phyloP scores from a whole-genome alignment of 2,329 filamentous ascomycete species.

The Didymella glomerata region DNA sequence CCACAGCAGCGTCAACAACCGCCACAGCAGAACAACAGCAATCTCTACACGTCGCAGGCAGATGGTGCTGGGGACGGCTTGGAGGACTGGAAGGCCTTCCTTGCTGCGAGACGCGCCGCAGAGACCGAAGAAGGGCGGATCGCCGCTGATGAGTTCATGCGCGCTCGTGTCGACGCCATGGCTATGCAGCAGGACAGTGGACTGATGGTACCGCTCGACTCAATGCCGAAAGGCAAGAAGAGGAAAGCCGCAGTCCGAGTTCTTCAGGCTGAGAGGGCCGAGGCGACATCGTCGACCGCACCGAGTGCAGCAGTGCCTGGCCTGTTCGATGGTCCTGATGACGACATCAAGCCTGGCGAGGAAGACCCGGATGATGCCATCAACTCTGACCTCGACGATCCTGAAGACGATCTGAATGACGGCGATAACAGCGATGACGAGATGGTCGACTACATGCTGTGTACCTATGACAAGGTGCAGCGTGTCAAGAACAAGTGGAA shows the following conservation, averaged over 20 bases:
- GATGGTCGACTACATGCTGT: conserved; percentile 91
- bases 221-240: conserved; percentile 58
- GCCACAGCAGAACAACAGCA: conserved; percentile 32
- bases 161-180: conserved; percentile 70
- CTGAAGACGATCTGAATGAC: conserved; percentile 82
- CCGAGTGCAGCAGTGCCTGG: conserved; percentile 23
- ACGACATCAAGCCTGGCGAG: conserved; percentile 63
- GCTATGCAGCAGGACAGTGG: conserved; percentile 77
- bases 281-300: conserved; percentile 30
- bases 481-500: conserved; percentile 98
- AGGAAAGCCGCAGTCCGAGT: conserved; percentile 50
- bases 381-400: conserved; percentile 96
- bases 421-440: conserved; percentile 88
- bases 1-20: conserved; percentile 40
- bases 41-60: conserved; percentile 67
- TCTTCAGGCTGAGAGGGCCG: conserved; percentile 64
- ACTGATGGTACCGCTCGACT: conserved; percentile 75
- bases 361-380: conserved; percentile 87
- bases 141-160: conserved; percentile 73
- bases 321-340: conserved; percentile 62
- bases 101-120: conserved; percentile 63
- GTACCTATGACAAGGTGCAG: conserved; percentile 99
- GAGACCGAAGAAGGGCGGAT: conserved; percentile 59
- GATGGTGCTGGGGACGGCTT: conserved; percentile 76
- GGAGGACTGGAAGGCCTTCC: conserved; percentile 65